These are phyloP conservation scores for Phascolomyces articulosus DNA, from an alignment of 371 early-diverging fungal genomes.

Conservation along the genomic window DNA sequence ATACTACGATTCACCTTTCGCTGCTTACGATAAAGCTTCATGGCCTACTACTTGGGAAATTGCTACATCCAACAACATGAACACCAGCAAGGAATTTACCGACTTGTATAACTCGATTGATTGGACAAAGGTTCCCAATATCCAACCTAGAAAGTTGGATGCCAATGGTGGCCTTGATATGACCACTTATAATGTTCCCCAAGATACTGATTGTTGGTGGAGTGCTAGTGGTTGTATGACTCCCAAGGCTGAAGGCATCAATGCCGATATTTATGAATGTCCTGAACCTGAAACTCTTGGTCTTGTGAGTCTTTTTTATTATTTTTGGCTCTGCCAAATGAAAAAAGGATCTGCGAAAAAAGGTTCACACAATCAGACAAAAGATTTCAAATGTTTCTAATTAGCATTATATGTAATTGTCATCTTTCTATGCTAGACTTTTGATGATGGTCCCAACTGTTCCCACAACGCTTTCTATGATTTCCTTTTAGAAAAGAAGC, in stretches of 20 bases:
- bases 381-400: no score
- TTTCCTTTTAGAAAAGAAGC: constrained; percentile 34
- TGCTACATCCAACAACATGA: constrained; percentile 37
- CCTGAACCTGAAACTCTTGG: constrained; percentile 52
- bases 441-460: constrained; percentile 56
- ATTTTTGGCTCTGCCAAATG: neutral
- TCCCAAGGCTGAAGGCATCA: constrained; percentile 38
- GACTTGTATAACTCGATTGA: constrained; percentile 36
- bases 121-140: constrained; percentile 47
- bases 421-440: constrained; percentile 21
- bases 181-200: constrained; percentile 21
- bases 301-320: constrained; percentile 18
- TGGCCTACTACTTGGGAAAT: constrained; percentile 35
- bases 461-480: constrained; percentile 58
- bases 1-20: constrained; percentile 17
- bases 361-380: no score
- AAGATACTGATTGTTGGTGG: constrained; percentile 57
- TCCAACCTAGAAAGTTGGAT: constrained; percentile 22
- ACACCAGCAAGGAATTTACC: constrained; percentile 31
- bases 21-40: constrained; percentile 12
- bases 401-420: no score
- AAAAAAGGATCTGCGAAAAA: no score
- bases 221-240: constrained; percentile 35
- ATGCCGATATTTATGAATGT: constrained; percentile 41
- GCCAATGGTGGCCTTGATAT: constrained; percentile 27